These are phyloP conservation scores for Sonneratia alba DNA, from an alignment of 345 rosid species.

Conservation along the genomic window DNA sequence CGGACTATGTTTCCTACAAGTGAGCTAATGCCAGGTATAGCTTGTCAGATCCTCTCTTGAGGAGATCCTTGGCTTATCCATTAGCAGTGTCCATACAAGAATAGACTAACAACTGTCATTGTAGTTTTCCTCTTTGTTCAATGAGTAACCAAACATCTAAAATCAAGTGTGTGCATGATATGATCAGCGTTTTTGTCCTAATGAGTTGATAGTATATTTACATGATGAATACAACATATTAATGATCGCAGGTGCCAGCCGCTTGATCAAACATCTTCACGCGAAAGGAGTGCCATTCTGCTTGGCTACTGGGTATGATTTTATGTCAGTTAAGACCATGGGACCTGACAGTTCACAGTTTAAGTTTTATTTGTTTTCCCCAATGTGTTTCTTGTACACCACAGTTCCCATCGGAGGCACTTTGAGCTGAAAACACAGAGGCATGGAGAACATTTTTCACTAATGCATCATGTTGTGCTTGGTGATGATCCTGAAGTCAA, in stretches of 20 bases:
- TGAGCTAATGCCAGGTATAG: slow-evolving; percentile 77
- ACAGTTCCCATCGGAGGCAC: slow-evolving; percentile 71
- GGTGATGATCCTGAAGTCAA: slow-evolving; percentile 97
- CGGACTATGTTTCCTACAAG: slow-evolving; percentile 59
- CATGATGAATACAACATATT: not conserved
- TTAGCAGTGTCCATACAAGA: not conserved
- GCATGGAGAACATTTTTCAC: slow-evolving; percentile 65
- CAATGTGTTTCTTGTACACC: slow-evolving; percentile 6
- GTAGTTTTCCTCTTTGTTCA: not conserved
- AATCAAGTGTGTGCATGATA: not conserved
- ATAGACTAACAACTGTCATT: not conserved
- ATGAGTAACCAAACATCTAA: not conserved
- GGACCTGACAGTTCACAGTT: not conserved
- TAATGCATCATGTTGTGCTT: slow-evolving; percentile 88
- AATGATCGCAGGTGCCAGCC: slow-evolving; percentile 54
- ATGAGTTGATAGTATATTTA: not conserved
- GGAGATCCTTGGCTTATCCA: not conserved
- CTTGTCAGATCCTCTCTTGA: not conserved
- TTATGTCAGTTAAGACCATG: not conserved
- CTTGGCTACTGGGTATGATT: slow-evolving; percentile 70
- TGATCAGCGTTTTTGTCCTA: not conserved
- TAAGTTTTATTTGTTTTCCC: not conserved
- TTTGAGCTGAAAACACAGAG: slow-evolving; percentile 73
- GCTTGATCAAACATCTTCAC: slow-evolving; percentile 64
- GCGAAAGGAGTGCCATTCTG: slow-evolving; percentile 70